Base-by-base conservation (phyloP, 2,329 filamentous ascomycete genomes). In the Sclerotinia glacialis region DNA sequence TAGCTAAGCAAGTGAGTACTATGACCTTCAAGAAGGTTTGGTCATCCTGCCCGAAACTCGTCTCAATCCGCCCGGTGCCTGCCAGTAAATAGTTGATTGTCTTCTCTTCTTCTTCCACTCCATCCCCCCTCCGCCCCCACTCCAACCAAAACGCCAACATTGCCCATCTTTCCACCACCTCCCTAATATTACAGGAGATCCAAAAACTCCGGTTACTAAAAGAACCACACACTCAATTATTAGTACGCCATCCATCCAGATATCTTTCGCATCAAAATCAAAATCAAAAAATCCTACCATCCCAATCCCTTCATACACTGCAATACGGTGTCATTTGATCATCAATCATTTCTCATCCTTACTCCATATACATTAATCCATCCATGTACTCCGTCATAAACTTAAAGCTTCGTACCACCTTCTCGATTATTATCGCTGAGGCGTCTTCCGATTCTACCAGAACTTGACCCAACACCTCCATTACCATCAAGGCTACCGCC, bases 401-500 rank as follows among this genome's bases (percentile, higher is more conserved):
- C 21, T 49, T 11, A 60, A 60, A 60, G 58, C 34, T 60, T 60
- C 14, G 58, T 60, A 23, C 58, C 44, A 21, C 58, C 58, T 28
- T 60, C 58, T 31, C 58, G 46, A 49, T 26, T 49, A 49, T 60
- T n/a, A 60, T 60, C 58, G 58, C 58, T 37, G 12, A 60, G 44
- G 9, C 58, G 58, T 60, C 58, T 49, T 60, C 58, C 58, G 9
- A 60, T 60, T 21, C 44, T n/a, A 40, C 58, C 58, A 23, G 58
- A 60, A 16, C 58, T 60, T 60, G 58, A 44, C 49, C 58, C 58
- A 37, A 21, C 28, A 26, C 58, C 44, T 21, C 58, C 58, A 49
- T 49, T 60, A 60, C 49, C 44, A 49, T 49, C 58, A 37, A 28
- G 58, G 46, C 31, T 31, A 26, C 44, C 28, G 11, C 58, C 58